These are phyloP conservation scores for Phytophthora crassamura DNA, from an alignment of 352 stramenopile genomes.

Conservation along the genomic window DNA sequence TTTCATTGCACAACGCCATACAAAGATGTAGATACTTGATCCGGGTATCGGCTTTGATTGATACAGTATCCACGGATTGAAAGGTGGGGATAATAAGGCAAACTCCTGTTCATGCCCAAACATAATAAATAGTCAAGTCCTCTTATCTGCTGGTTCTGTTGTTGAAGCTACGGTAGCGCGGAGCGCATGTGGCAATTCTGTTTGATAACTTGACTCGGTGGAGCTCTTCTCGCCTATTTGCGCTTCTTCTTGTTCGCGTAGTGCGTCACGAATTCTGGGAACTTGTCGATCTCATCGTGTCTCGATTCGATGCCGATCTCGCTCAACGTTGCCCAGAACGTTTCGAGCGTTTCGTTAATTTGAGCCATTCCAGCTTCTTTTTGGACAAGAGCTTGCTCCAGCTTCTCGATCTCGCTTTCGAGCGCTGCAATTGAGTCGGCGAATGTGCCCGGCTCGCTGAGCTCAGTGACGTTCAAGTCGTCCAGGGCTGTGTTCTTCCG, in stretches of 20 bases:
- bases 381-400: slow-evolving; percentile 68
- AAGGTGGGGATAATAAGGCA: too few species aligned
- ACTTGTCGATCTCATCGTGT: slow-evolving; percentile 61
- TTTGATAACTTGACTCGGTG: slow-evolving; percentile 2
- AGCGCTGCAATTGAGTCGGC: slow-evolving; percentile 23
- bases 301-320: slow-evolving; percentile 50
- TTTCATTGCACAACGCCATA: too few species aligned
- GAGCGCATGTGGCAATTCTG: too few species aligned
- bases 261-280: slow-evolving; percentile 51
- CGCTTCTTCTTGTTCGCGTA: slow-evolving; percentile 43
- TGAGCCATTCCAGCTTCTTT: slow-evolving; percentile 47
- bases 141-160: too few species aligned
- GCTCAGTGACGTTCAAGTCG: slow-evolving; percentile 31
- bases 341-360: slow-evolving; percentile 28
- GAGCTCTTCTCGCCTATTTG: slow-evolving; percentile 13
- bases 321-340: slow-evolving; percentile 34
- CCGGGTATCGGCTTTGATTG: too few species aligned
- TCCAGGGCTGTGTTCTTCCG: slow-evolving; percentile 53
- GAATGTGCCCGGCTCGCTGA: slow-evolving; percentile 46
- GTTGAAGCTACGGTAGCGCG: too few species aligned
- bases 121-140: too few species aligned
- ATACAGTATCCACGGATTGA: too few species aligned
- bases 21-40: too few species aligned
- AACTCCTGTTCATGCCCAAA: too few species aligned
- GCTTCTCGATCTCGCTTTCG: slow-evolving; percentile 59